Evolutionary conservation across 208 protist genomes (phyloP).

Genomic region (Crithidia thermophila): DNA sequence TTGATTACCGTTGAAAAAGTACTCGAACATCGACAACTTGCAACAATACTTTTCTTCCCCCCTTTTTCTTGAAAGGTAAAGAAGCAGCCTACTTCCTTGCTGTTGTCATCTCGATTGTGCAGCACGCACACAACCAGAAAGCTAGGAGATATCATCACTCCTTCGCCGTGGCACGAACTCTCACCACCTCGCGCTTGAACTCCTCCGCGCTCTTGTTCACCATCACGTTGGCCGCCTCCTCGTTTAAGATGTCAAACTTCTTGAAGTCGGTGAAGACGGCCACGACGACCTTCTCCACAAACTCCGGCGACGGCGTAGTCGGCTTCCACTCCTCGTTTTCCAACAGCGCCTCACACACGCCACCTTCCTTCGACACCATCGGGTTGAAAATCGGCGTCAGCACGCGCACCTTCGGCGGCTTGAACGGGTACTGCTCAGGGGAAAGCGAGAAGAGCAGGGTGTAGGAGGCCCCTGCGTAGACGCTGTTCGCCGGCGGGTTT

Average conservation of each 20-base stretch:
- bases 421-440: constrained; percentile 59
- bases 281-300: constrained; percentile 37
- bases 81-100: too few relatives aligned
- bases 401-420: constrained; percentile 55
- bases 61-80: too few relatives aligned
- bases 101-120: too few relatives aligned
- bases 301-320: constrained; percentile 30
- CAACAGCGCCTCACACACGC: constrained; percentile 59
- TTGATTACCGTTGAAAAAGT: too few relatives aligned
- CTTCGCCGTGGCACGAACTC: constrained; percentile 3
- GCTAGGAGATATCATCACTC: not conserved
- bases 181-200: constrained; percentile 38
- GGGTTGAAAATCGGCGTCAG: constrained; percentile 67
- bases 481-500: constrained; percentile 36
- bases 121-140: too few relatives aligned
- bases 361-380: constrained; percentile 39
- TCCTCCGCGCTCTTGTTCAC: constrained; percentile 10
- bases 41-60: too few relatives aligned
- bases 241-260: constrained; percentile 36
- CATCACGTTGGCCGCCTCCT: constrained; percentile 34
- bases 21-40: too few relatives aligned
- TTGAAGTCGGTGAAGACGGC: constrained; percentile 57
- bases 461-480: constrained; percentile 57
- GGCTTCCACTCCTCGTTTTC: constrained; percentile 48
- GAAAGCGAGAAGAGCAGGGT: constrained; percentile 44